Evolutionary conservation across 257 asterid genomes (phyloP), one percentile per base, ranked within the genome.

Genomic region (Fraxinus pennsylvanica): DNA sequence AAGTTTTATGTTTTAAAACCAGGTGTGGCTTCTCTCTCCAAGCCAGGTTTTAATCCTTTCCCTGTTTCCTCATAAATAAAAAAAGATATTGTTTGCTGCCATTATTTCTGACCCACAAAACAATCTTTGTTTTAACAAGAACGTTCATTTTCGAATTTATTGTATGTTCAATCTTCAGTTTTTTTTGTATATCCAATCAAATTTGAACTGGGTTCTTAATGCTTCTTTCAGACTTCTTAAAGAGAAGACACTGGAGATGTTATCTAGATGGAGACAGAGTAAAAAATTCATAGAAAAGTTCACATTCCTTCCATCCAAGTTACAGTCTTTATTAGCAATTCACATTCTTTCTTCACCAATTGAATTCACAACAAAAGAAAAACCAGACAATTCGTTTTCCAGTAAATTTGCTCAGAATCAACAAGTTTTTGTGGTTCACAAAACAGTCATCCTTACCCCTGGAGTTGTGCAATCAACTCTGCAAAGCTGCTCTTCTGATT

Each of bases 401-500:
- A 13, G 71, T 67, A 68, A 76, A 72, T 57, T 71, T 72, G 35
- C 79, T 17, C 57, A 45, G 45, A 74, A 81, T 57, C 85, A 76
- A 33, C 76, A 73, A 25, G 71, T 41, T 45, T 73, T 71, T 1
- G 81, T 14, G 29, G 74, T 22, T 77, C 79, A 59, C n/a, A 78
- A 81, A 77, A 32, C 81, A 57, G 25, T 57, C 22, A 7, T 41
- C 54, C 82, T 89, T 75, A 82, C 82, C 63, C 91, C 90, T 68
- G 89, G 82, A 77, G 69, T 54, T 72, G 97, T 92, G 76, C 87
- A 81, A 32, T 76, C 79, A 59, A 85, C 90, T 71, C 63, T 92
- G 45, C 85, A 45, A 21, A 85, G 77, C 72, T 90, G 96, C 81
- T 83, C 85, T 68, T 91, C 91, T 67, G 97, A 92, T 83, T 76